Conservation (phyloP, 805 yeast species). For the Sugiyamaella chiloensis region DNA sequence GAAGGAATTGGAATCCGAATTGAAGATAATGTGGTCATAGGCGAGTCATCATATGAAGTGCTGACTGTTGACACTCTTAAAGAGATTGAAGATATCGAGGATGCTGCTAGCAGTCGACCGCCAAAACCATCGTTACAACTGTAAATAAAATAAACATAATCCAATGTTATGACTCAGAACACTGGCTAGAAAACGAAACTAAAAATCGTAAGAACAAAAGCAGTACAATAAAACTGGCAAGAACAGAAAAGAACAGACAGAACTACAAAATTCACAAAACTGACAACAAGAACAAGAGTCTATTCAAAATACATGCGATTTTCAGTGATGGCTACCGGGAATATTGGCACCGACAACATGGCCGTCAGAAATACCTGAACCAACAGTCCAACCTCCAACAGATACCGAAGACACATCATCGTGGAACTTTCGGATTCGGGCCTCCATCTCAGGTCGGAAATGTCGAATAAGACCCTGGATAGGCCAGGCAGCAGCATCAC, state of each 20-base stretch:
- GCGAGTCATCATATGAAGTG: constrained; percentile 51
- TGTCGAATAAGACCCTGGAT: constrained; percentile 83
- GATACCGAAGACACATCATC: constrained; percentile 47
- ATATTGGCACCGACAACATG: constrained; percentile 47
- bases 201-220: no score
- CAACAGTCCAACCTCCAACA: constrained; percentile 77
- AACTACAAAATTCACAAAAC: no score
- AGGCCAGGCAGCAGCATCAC: constrained; percentile 95
- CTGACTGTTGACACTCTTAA: constrained; percentile 83
- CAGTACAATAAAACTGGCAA: no score
- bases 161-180: not conserved
- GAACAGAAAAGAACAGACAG: no score
- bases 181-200: no score
- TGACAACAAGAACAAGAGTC: no score
- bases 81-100: constrained; percentile 78
- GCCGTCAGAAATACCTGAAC: constrained; percentile 60
- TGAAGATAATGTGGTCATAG: constrained; percentile 88
- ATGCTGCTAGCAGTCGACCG: not conserved
- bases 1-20: constrained; percentile 90
- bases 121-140: not conserved
- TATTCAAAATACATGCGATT: constrained; percentile 9
- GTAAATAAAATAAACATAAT: not conserved
- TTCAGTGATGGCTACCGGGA: constrained; percentile 24
- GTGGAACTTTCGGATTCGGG: constrained; percentile 65
- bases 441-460: constrained; percentile 78